Base-by-base conservation (phyloP, 495 filamentous ascomycete genomes). In the Bacidia gigantensis region DNA sequence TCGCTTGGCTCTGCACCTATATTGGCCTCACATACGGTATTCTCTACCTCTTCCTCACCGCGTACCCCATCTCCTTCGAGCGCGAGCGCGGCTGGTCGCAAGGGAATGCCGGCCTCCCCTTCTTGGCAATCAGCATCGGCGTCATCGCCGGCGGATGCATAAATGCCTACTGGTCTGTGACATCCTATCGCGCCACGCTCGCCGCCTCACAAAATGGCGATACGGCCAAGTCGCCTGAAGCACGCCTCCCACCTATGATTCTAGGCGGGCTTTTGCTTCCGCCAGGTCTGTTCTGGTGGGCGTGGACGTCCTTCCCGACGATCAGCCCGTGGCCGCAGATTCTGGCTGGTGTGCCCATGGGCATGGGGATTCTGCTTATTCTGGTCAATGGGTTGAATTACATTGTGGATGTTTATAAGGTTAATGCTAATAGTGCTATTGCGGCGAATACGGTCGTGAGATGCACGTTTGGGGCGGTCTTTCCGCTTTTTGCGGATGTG, bases 401-500 rank as follows among this genome's bases (percentile, higher is more conserved):
- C 52, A 64, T 80, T 49, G 64, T 79, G 54, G 76, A 82, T 51
- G 65, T 65, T 17, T 83, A 81, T 55, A 43, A 61, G n/a, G 61
- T 67, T 54, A 58, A 73, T 49, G 64, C 72, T 9, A 73, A 73
- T 49, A 61, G 55, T 21, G 75, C 73, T 10, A 69, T 79, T 21
- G 65, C 75, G 1, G 73, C 65, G 12, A 76, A 75, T 52, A 69
- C 69, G 0, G 60, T 77, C 32, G 49, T 76, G 9, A 62, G 75
- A 24, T 64, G 62, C 1, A 50, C 59, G 3, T 54, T 69, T 25
- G 73, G 67, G 0, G 75, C 67, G 3, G 70, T 65, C 0, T 84
- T 84, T 58, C 81, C 80, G 18, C 59, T 84, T 23, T 78, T 83
- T 26, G 75, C 79, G 0, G 63, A 59, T 0, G 69, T 70, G 2